Percentiles rank a stretch among this genome's conserved stretches.
Conservation (phyloP, 1,139 yeast genomes). For the Yamadazyma dushanensis region DNA sequence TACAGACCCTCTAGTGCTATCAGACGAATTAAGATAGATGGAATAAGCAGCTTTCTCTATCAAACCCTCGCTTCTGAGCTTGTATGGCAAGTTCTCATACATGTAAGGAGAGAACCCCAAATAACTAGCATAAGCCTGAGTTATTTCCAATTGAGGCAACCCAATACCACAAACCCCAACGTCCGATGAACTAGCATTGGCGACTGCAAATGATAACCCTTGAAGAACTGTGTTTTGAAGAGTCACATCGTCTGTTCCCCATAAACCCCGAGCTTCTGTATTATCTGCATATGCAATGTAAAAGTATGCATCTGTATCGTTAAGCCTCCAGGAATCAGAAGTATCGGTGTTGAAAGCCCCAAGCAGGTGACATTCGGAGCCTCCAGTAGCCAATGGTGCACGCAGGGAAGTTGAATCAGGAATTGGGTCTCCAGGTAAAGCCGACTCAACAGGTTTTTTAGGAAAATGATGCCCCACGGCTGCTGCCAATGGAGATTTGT, state of each 20-base stretch:
- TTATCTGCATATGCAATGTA: slow-evolving; percentile 50
- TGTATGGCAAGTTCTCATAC: slow-evolving; percentile 24
- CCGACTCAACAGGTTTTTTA: too few relatives aligned
- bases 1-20: slow-evolving; percentile 30
- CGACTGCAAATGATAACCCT: slow-evolving; percentile 45
- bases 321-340: slow-evolving; percentile 7
- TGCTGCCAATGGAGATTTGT: too few relatives aligned
- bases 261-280: slow-evolving; percentile 47
- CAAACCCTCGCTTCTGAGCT: slow-evolving; percentile 25
- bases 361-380: too few relatives aligned
- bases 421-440: too few relatives aligned
- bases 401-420: too few relatives aligned
- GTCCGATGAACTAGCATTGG: slow-evolving; percentile 35
- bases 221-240: slow-evolving; percentile 42
- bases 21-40: slow-evolving; percentile 25
- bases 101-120: not conserved
- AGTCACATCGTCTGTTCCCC: slow-evolving; percentile 31
- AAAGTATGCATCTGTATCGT: slow-evolving; percentile 20
- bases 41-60: slow-evolving; percentile 31
- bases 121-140: slow-evolving; percentile 10
- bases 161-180: slow-evolving; percentile 58
- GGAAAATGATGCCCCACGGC: too few relatives aligned
- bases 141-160: slow-evolving; percentile 2
- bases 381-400: too few relatives aligned
- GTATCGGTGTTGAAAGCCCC: slow-evolving; percentile 1